These are phyloP conservation scores for Microdochium nivale DNA, from an alignment of 2,329 filamentous ascomycete genomes.

Conservation along the genomic window DNA sequence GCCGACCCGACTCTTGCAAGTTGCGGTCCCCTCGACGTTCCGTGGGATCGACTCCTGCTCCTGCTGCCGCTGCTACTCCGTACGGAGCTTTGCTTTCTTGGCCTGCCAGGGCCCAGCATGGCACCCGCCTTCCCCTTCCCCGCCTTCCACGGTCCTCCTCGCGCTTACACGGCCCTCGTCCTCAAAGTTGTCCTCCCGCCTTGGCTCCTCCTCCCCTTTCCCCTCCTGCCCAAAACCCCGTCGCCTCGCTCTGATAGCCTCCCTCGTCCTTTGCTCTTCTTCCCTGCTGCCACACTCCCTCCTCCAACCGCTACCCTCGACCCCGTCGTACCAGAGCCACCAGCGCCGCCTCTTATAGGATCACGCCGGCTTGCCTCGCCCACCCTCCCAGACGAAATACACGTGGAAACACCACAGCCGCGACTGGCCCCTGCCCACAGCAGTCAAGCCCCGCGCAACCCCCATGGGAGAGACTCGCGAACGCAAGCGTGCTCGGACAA, in stretches of 20 bases:
- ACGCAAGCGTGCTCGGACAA: conserved; percentile 1
- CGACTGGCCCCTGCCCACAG: not conserved
- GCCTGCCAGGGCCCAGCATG: not conserved
- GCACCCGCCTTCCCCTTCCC: too few relatives aligned
- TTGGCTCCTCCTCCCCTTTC: not conserved
- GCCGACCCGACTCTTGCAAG: too few relatives aligned
- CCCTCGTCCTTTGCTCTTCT: not conserved
- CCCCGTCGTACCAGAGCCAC: not conserved
- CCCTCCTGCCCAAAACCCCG: not conserved
- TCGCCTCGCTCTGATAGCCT: not conserved
- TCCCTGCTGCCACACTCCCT: not conserved
- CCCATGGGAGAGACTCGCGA: not conserved
- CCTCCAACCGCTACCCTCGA: not conserved
- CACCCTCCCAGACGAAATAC: not conserved
- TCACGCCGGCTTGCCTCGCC: not conserved
- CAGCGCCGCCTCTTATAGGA: not conserved
- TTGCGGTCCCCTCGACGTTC: too few relatives aligned
- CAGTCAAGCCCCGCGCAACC: not conserved
- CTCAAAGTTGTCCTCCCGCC: not conserved
- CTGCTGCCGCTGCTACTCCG: not conserved
- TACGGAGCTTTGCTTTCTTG: too few relatives aligned
- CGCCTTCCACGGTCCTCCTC: not conserved
- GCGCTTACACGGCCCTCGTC: not conserved
- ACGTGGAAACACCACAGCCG: not conserved
- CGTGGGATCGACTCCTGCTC: too few relatives aligned